Evolutionary conservation across 306 rosid genomes (phyloP), one percentile per base, ranked within the genome.

Genomic region (Hippophae tibetana): DNA sequence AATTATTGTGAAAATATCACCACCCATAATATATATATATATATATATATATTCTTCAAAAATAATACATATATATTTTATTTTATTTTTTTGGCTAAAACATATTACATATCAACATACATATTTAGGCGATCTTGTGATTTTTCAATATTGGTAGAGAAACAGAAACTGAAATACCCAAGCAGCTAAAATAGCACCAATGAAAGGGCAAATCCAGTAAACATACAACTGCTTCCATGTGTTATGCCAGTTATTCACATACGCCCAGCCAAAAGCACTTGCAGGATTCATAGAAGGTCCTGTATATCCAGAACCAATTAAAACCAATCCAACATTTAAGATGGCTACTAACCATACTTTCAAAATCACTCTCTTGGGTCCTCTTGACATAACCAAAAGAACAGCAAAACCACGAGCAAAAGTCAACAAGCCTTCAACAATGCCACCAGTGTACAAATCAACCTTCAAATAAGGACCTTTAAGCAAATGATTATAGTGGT

Each of bases 261-360:
- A 79, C 5, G 95, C 92, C 92, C 92, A 87, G 42, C 86, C 89
- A 64, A 73, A 87, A 4, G 89, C 95, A 72, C 76, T 87, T 6
- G 92, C 89, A 1, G 86, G 95, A 71, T 84, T 87, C 89, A 81
- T 66, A 7, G 92, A 76, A 70, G 95, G 89, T 7, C 92, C 89
- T 5, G 86, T 79, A 47, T 65, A 79, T 4, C 57, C 75, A 71
- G 81, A 57, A 25, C 95, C 85, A 0, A 47, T 18, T 25, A 71
- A 9, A 69, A 63, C 80, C 69, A 84, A 60, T 58, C 65, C 74
- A 51, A 72, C 50, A 0, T 86, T 87, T 1, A 74, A 52, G 42
- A 71, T 31, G 31, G 88, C 62, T 27, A 87, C 47, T 74, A 77
- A 54, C 73, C 81, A 87, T 2, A 78, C 72, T 57, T 82, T 72